Percentiles rank a stretch among this genome's conserved stretches.
These are phyloP conservation scores for Tulasnella sp. DNA, from an alignment of 768 basidiomycete genomes.

Conservation along the genomic window DNA sequence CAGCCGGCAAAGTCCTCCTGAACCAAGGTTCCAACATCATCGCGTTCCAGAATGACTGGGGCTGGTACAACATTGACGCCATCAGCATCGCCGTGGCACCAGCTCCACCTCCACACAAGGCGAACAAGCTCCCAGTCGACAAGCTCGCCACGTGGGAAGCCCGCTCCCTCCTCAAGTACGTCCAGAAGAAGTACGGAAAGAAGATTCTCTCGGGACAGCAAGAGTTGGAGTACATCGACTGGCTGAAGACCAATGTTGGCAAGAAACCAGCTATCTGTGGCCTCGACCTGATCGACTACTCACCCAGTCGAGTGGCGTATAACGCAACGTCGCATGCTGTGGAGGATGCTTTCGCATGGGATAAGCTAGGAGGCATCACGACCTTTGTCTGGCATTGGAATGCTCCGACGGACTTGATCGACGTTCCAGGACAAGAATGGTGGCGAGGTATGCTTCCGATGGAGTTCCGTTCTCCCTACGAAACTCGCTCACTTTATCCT, in stretches of 20 bases:
- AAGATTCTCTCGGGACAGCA: conserved; percentile 21
- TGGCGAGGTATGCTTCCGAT: not conserved
- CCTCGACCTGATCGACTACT: conserved; percentile 22
- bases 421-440: conserved; percentile 8
- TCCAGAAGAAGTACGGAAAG: conserved; percentile 15
- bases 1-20: conserved; percentile 18
- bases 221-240: conserved; percentile 5
- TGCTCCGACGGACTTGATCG: conserved; percentile 17
- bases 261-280: conserved; percentile 18
- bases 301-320: conserved; percentile 11
- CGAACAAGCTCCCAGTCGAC: conserved; percentile 12
- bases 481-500: not conserved
- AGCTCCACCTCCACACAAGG: conserved; percentile 20
- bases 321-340: conserved; percentile 14
- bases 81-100: conserved; percentile 7
- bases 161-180: conserved; percentile 18
- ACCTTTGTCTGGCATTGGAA: conserved; percentile 22
- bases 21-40: conserved; percentile 18
- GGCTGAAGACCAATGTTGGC: conserved; percentile 20
- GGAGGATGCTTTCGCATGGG: conserved; percentile 18
- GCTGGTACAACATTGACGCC: conserved; percentile 21
- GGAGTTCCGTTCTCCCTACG: not conserved
- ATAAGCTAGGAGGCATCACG: conserved; percentile 14
- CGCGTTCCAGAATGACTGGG: conserved; percentile 18
- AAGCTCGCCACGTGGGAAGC: conserved; percentile 7